These are phyloP conservation scores for Nigrospora oryzae DNA, from an alignment of 2,329 filamentous ascomycete species.

Conservation along the genomic window DNA sequence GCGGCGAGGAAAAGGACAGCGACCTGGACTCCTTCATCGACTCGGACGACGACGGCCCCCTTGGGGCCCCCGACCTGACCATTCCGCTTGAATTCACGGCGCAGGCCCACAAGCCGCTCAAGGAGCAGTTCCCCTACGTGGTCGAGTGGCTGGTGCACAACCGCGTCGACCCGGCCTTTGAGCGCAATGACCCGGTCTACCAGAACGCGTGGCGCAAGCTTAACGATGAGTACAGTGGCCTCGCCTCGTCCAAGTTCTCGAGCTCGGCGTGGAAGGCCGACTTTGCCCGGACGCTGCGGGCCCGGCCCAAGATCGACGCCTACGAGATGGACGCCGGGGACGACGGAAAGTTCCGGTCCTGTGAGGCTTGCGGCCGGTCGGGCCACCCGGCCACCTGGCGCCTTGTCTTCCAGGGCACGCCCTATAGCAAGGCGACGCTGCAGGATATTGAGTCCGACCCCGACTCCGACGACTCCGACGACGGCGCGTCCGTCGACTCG, in stretches of 20 bases:
- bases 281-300: constrained; percentile 58
- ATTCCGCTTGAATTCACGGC: constrained; percentile 64
- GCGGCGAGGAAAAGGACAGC: constrained; percentile 17
- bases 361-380: constrained; percentile 63
- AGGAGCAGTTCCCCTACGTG: constrained; percentile 64
- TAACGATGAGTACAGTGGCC: constrained; percentile 59
- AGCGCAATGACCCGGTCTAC: constrained; percentile 54
- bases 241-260: constrained; percentile 62
- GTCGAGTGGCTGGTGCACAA: constrained; percentile 79
- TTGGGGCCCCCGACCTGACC: constrained; percentile 47
- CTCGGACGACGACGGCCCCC: constrained; percentile 47
- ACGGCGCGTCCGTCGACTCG: constrained; percentile 26
- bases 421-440: constrained; percentile 59
- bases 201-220: constrained; percentile 61
- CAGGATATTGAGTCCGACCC: constrained; percentile 45
- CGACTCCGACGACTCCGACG: constrained; percentile 22
- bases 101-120: constrained; percentile 57
- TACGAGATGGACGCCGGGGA: constrained; percentile 29
- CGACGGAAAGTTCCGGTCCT: constrained; percentile 36
- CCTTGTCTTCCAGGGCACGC: constrained; percentile 53
- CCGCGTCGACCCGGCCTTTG: constrained; percentile 65
- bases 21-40: constrained; percentile 55
- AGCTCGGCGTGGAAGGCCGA: constrained; percentile 62
- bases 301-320: constrained; percentile 53
- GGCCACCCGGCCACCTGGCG: constrained; percentile 59